Conservation (phyloP, 2,329 filamentous ascomycete species). For the Arthrinium puccinioides region DNA sequence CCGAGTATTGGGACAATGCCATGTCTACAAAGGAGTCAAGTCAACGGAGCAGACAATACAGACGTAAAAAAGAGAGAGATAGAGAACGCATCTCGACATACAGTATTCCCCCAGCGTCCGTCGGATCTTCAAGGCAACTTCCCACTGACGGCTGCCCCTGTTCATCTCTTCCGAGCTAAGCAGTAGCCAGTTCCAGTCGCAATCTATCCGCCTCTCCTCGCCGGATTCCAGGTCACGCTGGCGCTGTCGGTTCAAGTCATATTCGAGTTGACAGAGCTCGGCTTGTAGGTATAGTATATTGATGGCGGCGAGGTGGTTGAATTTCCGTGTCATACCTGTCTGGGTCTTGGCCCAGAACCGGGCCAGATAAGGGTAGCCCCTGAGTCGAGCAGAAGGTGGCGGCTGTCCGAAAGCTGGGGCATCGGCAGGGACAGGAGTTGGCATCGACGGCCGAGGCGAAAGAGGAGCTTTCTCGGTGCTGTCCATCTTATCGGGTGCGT, state of each 20-base stretch:
- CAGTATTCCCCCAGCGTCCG: constrained; percentile 4
- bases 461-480: no score
- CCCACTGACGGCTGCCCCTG: constrained; percentile 5
- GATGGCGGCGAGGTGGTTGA: constrained; percentile 4
- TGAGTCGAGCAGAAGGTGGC: no score
- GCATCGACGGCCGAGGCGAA: no score
- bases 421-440: no score
- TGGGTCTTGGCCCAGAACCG: constrained; percentile 3
- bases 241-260: not conserved
- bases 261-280: constrained; percentile 5
- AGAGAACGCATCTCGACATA: not conserved
- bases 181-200: constrained; percentile 4
- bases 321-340: constrained; percentile 2
- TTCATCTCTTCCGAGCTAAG: constrained; percentile 1
- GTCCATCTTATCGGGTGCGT: no score
- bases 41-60: not conserved
- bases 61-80: not conserved
- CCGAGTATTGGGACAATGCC: constrained; percentile 1
- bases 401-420: no score
- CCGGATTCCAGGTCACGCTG: not conserved
- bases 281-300: constrained; percentile 6
- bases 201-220: not conserved
- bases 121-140: constrained; percentile 2
- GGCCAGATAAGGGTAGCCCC: constrained; percentile 3
- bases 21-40: not conserved